phyloP scores from a whole-genome alignment of 345 rosid genomes.

The Eucalyptus sp. region DNA sequence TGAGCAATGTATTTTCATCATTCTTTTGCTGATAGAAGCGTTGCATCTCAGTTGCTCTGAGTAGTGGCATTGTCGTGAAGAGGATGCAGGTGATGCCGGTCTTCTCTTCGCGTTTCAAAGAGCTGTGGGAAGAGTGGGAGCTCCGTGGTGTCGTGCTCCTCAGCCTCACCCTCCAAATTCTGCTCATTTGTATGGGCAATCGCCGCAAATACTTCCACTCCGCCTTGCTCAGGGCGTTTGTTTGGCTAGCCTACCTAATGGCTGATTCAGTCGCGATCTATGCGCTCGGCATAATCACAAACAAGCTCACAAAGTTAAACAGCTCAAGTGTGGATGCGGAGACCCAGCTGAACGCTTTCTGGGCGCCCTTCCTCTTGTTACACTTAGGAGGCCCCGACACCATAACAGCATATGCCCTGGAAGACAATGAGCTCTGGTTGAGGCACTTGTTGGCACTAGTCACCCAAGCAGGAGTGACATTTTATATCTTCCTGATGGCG shows the following conservation, averaged over 20 bases:
- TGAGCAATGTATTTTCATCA: too few species aligned
- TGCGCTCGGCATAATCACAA: background rate
- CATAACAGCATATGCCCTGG: background rate
- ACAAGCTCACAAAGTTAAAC: background rate
- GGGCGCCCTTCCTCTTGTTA: conserved; percentile 25
- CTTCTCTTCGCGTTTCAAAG: too few species aligned
- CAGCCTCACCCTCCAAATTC: too few species aligned
- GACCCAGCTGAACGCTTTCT: background rate
- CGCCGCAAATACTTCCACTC: background rate
- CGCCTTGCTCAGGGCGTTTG: background rate
- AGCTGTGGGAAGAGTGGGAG: too few species aligned
- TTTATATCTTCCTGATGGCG: background rate
- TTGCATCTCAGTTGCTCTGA: too few species aligned
- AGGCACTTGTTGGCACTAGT: conserved; percentile 12
- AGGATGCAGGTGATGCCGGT: too few species aligned
- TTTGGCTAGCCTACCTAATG: conserved; percentile 7
- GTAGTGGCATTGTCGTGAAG: too few species aligned
- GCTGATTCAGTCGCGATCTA: conserved; percentile 7
- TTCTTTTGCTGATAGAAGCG: too few species aligned
- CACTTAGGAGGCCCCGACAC: conserved; percentile 36
- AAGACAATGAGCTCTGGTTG: background rate
- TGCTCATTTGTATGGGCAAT: background rate
- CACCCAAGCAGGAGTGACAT: conserved; percentile 1
- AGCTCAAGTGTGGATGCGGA: background rate
- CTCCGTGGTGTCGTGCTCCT: too few species aligned